Evolutionary conservation across 2,329 filamentous ascomycete species (phyloP).

Genomic region (Elsinoe ampelina): DNA sequence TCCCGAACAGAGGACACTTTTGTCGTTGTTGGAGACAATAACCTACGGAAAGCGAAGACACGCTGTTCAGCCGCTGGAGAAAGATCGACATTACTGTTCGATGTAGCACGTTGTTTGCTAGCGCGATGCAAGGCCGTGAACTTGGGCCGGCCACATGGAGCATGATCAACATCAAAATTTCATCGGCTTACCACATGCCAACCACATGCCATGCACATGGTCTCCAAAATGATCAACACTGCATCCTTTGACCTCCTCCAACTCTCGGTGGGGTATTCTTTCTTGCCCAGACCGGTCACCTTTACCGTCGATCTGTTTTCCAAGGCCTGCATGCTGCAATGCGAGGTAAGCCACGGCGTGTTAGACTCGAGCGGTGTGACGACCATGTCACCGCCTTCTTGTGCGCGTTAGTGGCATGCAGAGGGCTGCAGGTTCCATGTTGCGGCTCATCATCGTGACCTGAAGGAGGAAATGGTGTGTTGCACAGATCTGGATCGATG

Average conservation of each 20-base stretch:
- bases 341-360: background rate
- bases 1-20: too few species aligned
- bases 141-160: background rate
- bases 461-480: background rate
- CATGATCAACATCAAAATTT: background rate
- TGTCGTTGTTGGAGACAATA: too few species aligned
- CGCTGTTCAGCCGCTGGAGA: background rate
- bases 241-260: background rate
- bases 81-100: background rate
- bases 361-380: background rate
- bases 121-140: background rate
- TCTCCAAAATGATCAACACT: background rate
- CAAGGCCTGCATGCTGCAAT: background rate
- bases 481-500: background rate
- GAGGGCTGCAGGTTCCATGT: too few species aligned
- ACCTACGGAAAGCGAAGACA: too few species aligned
- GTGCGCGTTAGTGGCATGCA: background rate
- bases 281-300: background rate
- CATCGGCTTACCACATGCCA: conserved; percentile 2
- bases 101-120: background rate
- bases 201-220: too few species aligned
- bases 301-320: background rate
- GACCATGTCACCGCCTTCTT: background rate
- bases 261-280: background rate
- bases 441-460: too few species aligned